Evolutionary conservation across 176 grass and related monocot species (phyloP).

Genomic region (Avena eriantha): DNA sequence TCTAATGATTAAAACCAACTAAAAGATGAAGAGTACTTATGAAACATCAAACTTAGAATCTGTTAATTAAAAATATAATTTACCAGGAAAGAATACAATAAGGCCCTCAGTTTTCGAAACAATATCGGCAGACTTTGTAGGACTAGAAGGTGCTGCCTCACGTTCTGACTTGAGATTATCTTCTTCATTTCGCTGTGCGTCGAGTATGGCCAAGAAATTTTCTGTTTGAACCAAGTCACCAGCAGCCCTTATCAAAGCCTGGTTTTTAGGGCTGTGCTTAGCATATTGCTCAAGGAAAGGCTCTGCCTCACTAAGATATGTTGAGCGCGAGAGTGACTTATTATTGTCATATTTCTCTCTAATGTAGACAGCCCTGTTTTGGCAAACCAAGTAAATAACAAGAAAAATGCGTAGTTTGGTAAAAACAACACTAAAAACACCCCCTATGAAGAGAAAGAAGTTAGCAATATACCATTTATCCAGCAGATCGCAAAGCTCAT

Average conservation of each 20-base stretch:
- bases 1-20: background rate
- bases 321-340: constrained; percentile 62
- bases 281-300: constrained; percentile 94
- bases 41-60: background rate
- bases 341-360: constrained; percentile 70
- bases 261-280: constrained; percentile 26
- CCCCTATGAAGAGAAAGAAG: background rate
- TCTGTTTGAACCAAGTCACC: background rate
- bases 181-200: background rate
- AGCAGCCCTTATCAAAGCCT: background rate
- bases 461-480: constrained; percentile 79
- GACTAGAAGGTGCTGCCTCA: background rate
- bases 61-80: background rate
- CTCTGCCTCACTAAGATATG: constrained; percentile 88
- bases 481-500: constrained; percentile 87
- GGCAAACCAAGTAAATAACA: constrained; percentile 22
- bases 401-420: constrained; percentile 6
- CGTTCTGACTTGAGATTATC: background rate
- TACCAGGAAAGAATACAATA: constrained; percentile 17
- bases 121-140: background rate
- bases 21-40: background rate
- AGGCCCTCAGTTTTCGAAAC: background rate
- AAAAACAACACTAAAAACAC: constrained; percentile 2
- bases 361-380: constrained; percentile 79
- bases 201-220: too few relatives aligned